These are phyloP conservation scores for Guillardia theta DNA, from an alignment of 78 protist genomes.

Conservation along the genomic window DNA sequence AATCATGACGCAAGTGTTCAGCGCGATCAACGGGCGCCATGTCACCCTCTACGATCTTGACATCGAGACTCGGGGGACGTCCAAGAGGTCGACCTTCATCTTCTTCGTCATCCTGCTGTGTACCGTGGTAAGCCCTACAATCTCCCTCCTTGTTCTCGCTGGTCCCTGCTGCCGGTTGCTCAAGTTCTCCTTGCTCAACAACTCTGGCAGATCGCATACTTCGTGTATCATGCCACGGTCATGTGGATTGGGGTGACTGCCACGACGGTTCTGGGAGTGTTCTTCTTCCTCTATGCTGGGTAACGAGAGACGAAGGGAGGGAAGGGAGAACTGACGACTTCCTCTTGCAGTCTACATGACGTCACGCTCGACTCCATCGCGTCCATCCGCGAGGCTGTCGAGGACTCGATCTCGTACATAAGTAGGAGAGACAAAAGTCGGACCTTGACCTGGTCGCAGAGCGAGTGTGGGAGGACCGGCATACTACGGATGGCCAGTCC, in stretches of 20 bases:
- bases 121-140: no score
- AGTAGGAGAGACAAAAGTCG: no score
- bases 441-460: neutral
- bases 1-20: neutral
- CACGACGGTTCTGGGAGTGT: neutral
- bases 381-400: neutral
- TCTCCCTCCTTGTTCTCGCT: no score
- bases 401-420: no score
- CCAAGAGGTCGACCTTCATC: neutral
- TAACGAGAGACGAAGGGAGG: neutral
- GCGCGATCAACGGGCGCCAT: neutral
- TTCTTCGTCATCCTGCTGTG: neutral
- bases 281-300: constrained; percentile 12
- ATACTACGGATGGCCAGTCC: neutral
- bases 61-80: neutral
- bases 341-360: neutral
- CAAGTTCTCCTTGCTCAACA: no score
- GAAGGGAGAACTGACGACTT: neutral
- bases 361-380: neutral
- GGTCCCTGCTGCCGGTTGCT: no score
- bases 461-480: neutral
- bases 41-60: neutral
- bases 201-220: no score
- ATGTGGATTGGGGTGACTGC: neutral
- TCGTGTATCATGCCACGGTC: neutral